Percentiles rank a stretch among this genome's conserved stretches.
These are phyloP conservation scores for Herpetomonas samuelpessoai DNA, from an alignment of 208 protist genomes.

Conservation along the genomic window DNA sequence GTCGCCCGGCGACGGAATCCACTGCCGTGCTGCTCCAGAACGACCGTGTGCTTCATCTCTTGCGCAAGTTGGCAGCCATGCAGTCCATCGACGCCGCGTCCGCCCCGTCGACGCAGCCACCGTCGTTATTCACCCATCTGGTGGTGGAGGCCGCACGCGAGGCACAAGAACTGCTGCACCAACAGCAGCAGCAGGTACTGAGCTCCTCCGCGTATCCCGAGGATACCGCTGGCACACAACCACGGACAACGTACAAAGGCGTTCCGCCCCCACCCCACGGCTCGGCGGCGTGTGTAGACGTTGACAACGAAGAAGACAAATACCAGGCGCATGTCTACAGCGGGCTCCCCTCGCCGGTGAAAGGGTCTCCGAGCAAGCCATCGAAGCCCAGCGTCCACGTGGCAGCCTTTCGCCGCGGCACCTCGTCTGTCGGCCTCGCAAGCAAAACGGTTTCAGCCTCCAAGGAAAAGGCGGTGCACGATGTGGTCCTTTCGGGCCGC, in stretches of 20 bases:
- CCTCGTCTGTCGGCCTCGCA: too few relatives aligned
- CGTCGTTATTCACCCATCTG: not conserved
- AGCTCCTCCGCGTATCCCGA: too few relatives aligned
- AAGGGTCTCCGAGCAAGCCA: not conserved
- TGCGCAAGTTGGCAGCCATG: slow-evolving; percentile 29
- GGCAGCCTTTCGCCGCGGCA: slow-evolving; percentile 1
- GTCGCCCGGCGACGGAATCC: not conserved
- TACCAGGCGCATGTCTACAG: too few relatives aligned
- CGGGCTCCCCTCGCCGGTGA: too few relatives aligned
- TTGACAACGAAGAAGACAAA: too few relatives aligned
- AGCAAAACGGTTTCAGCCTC: too few relatives aligned
- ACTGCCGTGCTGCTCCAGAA: slow-evolving; percentile 1
- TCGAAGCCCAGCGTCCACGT: not conserved
- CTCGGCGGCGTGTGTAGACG: too few relatives aligned
- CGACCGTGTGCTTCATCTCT: slow-evolving; percentile 14
- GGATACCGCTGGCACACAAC: too few relatives aligned
- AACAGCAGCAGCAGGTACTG: too few relatives aligned
- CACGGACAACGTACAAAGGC: not conserved
- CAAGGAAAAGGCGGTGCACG: too few relatives aligned
- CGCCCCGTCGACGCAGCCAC: not conserved
- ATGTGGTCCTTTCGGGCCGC: not conserved
- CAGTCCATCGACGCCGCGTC: slow-evolving; percentile 9
- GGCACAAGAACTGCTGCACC: too few relatives aligned
- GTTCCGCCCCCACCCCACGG: not conserved
- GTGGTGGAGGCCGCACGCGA: too few relatives aligned